Conservation (phyloP, 1,284 basidiomycete species). For the Cronartium ribicola region DNA sequence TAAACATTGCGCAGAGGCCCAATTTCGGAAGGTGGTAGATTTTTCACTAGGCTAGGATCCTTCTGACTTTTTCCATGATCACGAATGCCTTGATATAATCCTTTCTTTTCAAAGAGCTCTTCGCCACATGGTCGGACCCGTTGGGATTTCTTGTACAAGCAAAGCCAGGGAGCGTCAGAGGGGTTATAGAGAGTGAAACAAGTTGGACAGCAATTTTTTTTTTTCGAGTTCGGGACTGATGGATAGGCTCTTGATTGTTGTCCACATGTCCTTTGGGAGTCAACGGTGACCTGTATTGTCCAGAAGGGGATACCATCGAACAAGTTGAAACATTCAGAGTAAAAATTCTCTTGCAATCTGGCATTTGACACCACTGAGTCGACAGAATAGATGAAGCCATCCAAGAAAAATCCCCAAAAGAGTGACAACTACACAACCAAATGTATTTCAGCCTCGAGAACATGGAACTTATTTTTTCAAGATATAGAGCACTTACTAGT, state of each 20-base stretch:
- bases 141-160: slow-evolving; percentile 1
- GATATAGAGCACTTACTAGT: too few species aligned
- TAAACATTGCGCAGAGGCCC: neutral
- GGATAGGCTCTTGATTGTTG: neutral
- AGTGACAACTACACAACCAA: too few species aligned
- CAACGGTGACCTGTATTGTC: neutral
- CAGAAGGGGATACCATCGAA: neutral
- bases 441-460: too few species aligned
- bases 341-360: neutral
- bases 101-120: neutral
- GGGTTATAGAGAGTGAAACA: slow-evolving; percentile 17
- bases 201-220: slow-evolving; percentile 5
- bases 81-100: neutral
- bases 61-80: slow-evolving; percentile 3
- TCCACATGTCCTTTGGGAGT: neutral
- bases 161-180: neutral
- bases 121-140: neutral
- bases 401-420: neutral
- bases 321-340: neutral
- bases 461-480: too few species aligned
- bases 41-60: neutral
- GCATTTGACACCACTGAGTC: neutral
- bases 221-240: neutral
- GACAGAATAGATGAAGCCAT: neutral
- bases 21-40: neutral